Percentiles rank a stretch among this genome's conserved stretches.
Conservation (phyloP, 495 filamentous ascomycete genomes). For the Penicillium cataractarum region DNA sequence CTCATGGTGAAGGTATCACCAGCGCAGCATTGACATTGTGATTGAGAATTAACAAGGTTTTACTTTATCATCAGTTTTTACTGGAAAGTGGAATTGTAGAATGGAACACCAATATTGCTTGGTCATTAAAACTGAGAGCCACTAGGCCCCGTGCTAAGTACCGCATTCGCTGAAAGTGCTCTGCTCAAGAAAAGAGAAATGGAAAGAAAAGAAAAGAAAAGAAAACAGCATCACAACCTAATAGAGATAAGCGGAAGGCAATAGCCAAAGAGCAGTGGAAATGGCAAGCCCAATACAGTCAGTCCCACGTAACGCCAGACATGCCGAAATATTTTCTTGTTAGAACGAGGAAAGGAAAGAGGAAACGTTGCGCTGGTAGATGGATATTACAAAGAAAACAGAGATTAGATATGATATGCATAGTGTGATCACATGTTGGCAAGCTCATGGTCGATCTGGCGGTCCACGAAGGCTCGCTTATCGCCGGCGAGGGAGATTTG, state of each 20-base stretch:
- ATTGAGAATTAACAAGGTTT: neutral
- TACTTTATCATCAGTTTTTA: neutral
- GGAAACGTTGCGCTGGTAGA: conserved; percentile 22
- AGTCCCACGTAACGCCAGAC: conserved; percentile 32
- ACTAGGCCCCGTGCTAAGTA: neutral
- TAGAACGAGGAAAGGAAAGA: conserved; percentile 14
- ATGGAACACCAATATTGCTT: conserved; percentile 2
- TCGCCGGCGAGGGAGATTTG: conserved; percentile 86
- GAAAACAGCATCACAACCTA: conserved; percentile 2
- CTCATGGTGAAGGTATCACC: conserved; percentile 32
- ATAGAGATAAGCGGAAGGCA: neutral
- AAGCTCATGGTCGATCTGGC: conserved; percentile 89
- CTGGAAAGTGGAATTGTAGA: neutral
- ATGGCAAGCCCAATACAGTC: conserved; percentile 8
- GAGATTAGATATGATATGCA: neutral
- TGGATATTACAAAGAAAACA: conserved; percentile 26
- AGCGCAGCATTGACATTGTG: neutral
- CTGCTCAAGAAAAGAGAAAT: conserved; percentile 12
- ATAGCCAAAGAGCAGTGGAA: conserved; percentile 7
- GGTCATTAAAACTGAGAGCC: conserved; percentile 9
- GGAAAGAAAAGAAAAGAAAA: neutral
- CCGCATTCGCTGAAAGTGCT: conserved; percentile 6
- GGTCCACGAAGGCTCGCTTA: conserved; percentile 81
- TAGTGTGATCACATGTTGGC: conserved; percentile 76
- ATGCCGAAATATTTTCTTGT: conserved; percentile 28